Evolutionary conservation across 1,284 basidiomycete genomes (phyloP).

Genomic region (Cryptococcus sp.): DNA sequence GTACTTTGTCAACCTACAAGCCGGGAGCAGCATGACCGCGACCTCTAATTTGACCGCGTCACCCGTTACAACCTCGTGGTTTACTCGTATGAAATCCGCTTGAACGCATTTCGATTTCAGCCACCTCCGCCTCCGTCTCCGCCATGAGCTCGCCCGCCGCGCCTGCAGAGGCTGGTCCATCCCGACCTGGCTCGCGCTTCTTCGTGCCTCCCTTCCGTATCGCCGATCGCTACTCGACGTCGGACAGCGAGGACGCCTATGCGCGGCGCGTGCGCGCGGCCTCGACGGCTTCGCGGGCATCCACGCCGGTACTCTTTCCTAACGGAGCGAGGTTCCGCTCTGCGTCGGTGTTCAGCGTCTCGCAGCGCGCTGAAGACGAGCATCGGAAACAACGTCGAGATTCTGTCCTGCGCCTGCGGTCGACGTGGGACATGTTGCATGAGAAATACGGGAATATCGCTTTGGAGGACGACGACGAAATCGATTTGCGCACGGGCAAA

Average conservation of each 20-base stretch:
- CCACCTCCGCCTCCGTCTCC: neutral
- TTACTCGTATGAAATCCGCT: too few relatives aligned
- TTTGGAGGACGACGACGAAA: conserved; percentile 51
- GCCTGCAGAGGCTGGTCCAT: neutral
- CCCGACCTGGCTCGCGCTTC: conserved; percentile 2
- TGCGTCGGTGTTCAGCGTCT: conserved; percentile 11
- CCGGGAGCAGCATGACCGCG: too few relatives aligned
- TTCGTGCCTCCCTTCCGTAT: neutral
- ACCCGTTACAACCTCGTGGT: too few relatives aligned
- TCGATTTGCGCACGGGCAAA: conserved; percentile 41
- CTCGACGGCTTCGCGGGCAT: neutral
- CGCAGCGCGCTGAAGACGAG: conserved; percentile 8
- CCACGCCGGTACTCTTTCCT: conserved; percentile 15
- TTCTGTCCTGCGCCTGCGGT: conserved; percentile 21
- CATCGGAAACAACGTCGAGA: conserved; percentile 16
- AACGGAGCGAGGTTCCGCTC: conserved; percentile 15
- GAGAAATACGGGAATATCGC: conserved; percentile 42
- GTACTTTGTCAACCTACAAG: too few relatives aligned
- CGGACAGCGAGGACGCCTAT: too few relatives aligned
- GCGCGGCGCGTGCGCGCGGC: neutral
- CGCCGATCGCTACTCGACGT: conserved; percentile 1
- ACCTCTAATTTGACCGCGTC: neutral
- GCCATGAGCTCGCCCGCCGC: neutral
- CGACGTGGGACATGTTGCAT: conserved; percentile 41
- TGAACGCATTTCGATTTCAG: neutral